Evolutionary conservation across 2,329 filamentous ascomycete genomes (phyloP), one percentile per base, ranked within the genome.

Genomic region (Tricladium varicosporioides): DNA sequence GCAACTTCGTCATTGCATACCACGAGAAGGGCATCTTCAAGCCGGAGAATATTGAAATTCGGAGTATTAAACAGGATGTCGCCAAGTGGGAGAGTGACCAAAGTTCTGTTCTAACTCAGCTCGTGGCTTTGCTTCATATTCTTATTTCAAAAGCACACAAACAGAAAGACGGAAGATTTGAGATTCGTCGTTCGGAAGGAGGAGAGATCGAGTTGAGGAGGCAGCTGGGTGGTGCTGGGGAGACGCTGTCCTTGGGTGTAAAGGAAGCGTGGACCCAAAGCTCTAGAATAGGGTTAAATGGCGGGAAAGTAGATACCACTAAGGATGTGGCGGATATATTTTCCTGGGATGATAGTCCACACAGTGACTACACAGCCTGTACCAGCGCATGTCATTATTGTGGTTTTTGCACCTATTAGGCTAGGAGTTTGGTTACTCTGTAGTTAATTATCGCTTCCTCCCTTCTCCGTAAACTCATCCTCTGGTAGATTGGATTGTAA

Each of bases 51-150:
- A n/a, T 40, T n/a, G n/a, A 11, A 2, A n/a, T 40, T n/a, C 36
- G 9, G 11, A 10, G 11, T n/a, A 10, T 40, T n/a, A 40, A 40
- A 40, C 36, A 4, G n/a, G 36, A 40, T 40, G 36, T 40, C 36
- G 36, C 36, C 10, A 40, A n/a, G 9, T 40, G 36, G 36, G 36
- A 40, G 36, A 40, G 9, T n/a, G 9, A 40, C 11, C 10, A 50
- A 5, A 40, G 40, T 32, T 27, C 10, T 48, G 46, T 48, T 32
- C 22, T 48, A 32, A 19, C 46, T 48, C 46, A 48, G 46, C 22
- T 48, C 22, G 46, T 27, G 46, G 46, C 46, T 27, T 32, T 48
- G 46, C 46, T 48, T 27, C 46, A 48, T 48, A 32, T 16, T 48
- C 18, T 48, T 13, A 48, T 48, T 48, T 27, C 46, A 14, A 48